These are phyloP conservation scores for Capsicum chinense DNA, from an alignment of 257 asterid species.

Conservation along the genomic window DNA sequence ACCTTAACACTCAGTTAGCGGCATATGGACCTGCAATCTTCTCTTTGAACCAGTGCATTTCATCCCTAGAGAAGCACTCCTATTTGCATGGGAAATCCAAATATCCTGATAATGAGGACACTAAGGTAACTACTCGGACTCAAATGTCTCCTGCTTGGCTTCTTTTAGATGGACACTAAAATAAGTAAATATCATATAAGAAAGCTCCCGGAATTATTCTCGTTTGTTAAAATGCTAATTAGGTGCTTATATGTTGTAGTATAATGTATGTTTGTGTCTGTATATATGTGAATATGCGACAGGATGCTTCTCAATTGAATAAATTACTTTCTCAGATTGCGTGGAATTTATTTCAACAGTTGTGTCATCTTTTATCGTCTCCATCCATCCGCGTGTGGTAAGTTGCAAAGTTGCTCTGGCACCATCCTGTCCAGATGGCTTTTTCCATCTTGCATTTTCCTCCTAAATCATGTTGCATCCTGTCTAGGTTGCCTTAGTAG, in stretches of 20 bases:
- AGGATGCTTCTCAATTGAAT: neutral
- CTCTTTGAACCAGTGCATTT: slow-evolving; percentile 64
- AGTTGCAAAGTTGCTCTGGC: neutral
- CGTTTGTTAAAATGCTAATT: neutral
- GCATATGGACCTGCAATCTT: slow-evolving; percentile 68
- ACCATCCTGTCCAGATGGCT: neutral
- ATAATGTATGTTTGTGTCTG: neutral
- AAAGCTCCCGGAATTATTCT: slow-evolving; percentile 11
- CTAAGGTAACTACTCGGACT: slow-evolving; percentile 50
- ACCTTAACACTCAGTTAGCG: slow-evolving; percentile 56
- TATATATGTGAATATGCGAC: slow-evolving; percentile 1
- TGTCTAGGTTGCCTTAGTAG: neutral
- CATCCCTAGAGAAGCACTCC: slow-evolving; percentile 68
- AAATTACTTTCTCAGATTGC: neutral
- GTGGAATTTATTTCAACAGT: neutral
- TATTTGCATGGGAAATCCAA: slow-evolving; percentile 53
- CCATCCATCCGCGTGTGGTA: neutral
- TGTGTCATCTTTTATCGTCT: neutral
- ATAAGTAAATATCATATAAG: neutral
- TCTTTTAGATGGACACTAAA: neutral
- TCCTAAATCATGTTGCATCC: slow-evolving; percentile 6
- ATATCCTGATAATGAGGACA: slow-evolving; percentile 50
- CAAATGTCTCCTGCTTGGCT: neutral
- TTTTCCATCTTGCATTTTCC: neutral
- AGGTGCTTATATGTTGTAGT: neutral